Base-by-base conservation (phyloP, 139 green algal genomes). In the Haematococcus sp. region DNA sequence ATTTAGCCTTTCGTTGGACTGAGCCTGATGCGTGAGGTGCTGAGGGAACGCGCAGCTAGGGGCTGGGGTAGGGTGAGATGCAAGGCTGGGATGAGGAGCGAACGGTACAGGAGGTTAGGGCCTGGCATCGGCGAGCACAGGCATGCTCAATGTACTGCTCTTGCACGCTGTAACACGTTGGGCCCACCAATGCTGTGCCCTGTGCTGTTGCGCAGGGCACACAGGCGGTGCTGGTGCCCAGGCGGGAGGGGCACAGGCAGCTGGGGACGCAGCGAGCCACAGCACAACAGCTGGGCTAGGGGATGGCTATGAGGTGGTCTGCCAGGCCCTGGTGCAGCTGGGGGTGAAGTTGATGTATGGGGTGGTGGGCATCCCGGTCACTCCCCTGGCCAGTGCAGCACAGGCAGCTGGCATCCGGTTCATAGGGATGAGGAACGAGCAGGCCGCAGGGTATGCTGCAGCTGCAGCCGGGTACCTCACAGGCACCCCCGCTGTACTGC, bases 291-390 rank as follows among this genome's bases (percentile, higher is more conserved):
- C 61, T 28, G 72, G 72, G 5, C 7, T 68, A 3, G 63, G 63
- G 4, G 65, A 75, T 52, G 88, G 88, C 13, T 92, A 83, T 71
- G 83, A 70, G 67, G 30, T 88, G 20, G 64, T 85, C 2, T 83
- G 85, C 0, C 60, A 74, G 17, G 65, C 83, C 0, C 74, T 95
- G 73, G 78, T 79, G 0, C 2, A 15, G 4, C 43, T 93, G 54
- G 91, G 91, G 23, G 83, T 96, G 35, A 77, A 66, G 35, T 72
- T 87, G 55, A 93, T 95, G 78, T 94, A 88, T 76, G 91, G 91
- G 0, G 88, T 95, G 22, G 82, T 96, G 4, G 91, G 91, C 67
- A 96, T 96, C 67, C 91, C 91, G 0, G 91, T 96, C 15, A 96
- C 91, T 2, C 75, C 86, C 52, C 81, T 96, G 32, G 91, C 91